Percentiles rank a stretch among this genome's conserved stretches.
Conservation (phyloP, 192 early-diverging fungal species). For the Rhizophagus clarus region DNA sequence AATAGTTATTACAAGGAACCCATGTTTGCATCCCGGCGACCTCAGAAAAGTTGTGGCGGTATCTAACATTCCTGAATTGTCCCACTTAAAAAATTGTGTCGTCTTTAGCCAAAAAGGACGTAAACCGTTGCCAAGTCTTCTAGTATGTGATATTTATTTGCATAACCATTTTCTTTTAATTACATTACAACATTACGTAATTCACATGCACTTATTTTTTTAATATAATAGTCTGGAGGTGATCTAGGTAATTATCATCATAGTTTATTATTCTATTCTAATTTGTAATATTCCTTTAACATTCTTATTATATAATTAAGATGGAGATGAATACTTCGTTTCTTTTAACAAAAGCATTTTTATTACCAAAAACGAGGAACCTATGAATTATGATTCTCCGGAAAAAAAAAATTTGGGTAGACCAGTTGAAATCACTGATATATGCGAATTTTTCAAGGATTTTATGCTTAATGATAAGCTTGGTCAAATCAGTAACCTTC, state of each 20-base stretch:
- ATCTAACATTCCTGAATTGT: conserved; percentile 41
- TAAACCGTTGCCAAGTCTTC: conserved; percentile 70
- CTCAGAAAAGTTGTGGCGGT: conserved; percentile 56
- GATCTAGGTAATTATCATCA: conserved; percentile 14
- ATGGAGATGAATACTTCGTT: conserved; percentile 31
- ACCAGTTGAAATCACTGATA: conserved; percentile 50
- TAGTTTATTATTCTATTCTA: background rate
- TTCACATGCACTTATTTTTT: background rate
- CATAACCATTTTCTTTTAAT: conserved; percentile 53
- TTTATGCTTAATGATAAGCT: conserved; percentile 65
- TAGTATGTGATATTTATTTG: conserved; percentile 71
- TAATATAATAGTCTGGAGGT: background rate
- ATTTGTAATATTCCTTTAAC: background rate
- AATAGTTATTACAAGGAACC: conserved; percentile 51
- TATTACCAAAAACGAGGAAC: conserved; percentile 34
- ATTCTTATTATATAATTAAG: conserved; percentile 1
- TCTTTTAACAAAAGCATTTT: conserved; percentile 55
- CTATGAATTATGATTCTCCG: conserved; percentile 54
- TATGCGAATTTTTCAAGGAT: conserved; percentile 64
- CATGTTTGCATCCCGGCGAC: conserved; percentile 70
- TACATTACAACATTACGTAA: background rate
- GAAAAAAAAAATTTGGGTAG: conserved; percentile 31
- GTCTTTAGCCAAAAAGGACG: conserved; percentile 71
- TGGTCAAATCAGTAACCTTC: conserved; percentile 67
- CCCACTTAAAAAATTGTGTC: conserved; percentile 63